phyloP scores from a whole-genome alignment of 176 grass and related monocot species.

The Lolium multiflorum region DNA sequence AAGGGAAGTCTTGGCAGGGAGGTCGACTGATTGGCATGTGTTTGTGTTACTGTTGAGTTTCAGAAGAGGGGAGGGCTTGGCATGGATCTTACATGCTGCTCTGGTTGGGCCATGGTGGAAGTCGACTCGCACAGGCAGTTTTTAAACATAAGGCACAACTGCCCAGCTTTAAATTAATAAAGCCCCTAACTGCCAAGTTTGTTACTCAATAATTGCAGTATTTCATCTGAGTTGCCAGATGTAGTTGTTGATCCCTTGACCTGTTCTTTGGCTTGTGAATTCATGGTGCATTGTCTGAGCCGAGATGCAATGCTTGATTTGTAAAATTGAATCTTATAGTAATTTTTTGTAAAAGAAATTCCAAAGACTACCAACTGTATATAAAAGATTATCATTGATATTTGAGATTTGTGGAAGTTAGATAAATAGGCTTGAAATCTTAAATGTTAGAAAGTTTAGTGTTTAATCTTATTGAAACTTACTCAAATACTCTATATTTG shows the following conservation, averaged over 20 bases:
- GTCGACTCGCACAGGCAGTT: too few relatives aligned
- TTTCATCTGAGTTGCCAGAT: not conserved
- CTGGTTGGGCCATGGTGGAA: too few relatives aligned
- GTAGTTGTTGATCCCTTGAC: not conserved
- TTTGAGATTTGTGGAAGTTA: not conserved
- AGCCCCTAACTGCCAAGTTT: too few relatives aligned
- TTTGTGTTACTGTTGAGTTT: too few relatives aligned
- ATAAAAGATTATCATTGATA: not conserved
- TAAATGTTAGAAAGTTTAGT: not conserved
- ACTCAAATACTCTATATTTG: not conserved
- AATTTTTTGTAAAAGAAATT: not conserved
- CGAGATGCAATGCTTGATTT: not conserved
- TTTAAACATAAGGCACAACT: too few relatives aligned
- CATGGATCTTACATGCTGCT: too few relatives aligned
- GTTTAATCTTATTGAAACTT: not conserved
- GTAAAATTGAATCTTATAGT: not conserved
- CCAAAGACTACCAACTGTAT: not conserved
- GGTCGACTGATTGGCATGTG: too few relatives aligned
- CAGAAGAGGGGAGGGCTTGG: not conserved
- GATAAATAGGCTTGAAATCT: not conserved
- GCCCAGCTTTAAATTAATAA: too few relatives aligned
- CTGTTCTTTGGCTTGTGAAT: not conserved
- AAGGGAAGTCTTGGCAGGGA: too few relatives aligned
- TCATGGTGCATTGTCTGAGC: not conserved
- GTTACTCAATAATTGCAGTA: not conserved